Percentiles rank a stretch among this genome's conserved stretches.
Conservation (phyloP, 2,329 filamentous ascomycete species). For the Davidsoniella eucalypti region DNA sequence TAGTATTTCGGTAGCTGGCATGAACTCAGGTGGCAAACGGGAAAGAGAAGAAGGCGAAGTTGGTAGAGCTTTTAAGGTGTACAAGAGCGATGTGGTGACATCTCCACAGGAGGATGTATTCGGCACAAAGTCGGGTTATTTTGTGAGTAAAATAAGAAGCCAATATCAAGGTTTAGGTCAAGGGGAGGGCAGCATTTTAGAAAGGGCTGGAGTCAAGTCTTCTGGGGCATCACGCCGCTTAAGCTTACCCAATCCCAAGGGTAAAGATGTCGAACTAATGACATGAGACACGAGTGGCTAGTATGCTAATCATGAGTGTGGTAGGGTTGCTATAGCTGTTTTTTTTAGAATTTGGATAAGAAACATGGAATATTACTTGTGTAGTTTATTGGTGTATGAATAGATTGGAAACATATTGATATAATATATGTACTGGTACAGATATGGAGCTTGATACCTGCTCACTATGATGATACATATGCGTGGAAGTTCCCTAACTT, state of each 20-base stretch:
- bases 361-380: no score
- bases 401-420: background rate
- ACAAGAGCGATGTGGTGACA: background rate
- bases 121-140: background rate
- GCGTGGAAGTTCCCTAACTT: background rate
- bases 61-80: background rate
- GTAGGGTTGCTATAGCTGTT: no score
- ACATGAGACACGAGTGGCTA: no score
- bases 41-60: background rate
- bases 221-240: no score
- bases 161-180: no score
- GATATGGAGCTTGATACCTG: background rate
- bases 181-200: no score
- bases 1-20: background rate
- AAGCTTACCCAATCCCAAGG: no score
- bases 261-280: no score
- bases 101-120: background rate
- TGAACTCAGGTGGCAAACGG: background rate
- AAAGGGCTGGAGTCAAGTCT: no score
- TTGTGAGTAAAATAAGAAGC: background rate
- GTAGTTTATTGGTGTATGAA: background rate
- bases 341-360: no score
- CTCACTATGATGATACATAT: background rate
- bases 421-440: conserved; percentile 10
- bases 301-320: no score